Base-by-base conservation (phyloP, 345 rosid species). In the Cardamine chenopodiifolia region DNA sequence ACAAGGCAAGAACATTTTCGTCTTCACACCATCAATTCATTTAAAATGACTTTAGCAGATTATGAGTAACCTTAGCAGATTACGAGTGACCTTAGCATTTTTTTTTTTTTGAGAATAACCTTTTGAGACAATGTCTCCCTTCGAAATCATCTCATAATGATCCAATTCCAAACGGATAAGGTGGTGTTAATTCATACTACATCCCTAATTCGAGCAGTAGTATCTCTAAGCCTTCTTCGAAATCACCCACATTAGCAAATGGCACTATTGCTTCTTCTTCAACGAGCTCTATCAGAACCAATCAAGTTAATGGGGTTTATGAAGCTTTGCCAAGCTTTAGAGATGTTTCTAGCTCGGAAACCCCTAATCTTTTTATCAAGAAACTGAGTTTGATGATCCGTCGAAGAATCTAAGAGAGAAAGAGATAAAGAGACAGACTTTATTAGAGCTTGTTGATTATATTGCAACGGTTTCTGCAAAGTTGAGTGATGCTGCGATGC, bases 391-490 rank as follows among this genome's bases (percentile, higher is more conserved):
- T 90, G 84, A 40, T 60, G 91, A 88, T 56, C 89, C 85, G 0
- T 68, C 86, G 0, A 88, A 86, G 86, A 86, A 90, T 78, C 78
- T 82, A 25, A 88, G 62, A 62, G 96, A 90, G 85, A 90, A 90
- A 79, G 96, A 90, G 56, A 74, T 86, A n/a, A 90, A 90, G 78
- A 78, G 91, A 74, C 96, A 86, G 80, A 86, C 89, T 52, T 71
- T 90, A 59, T 81, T 85, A 6, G 96, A 90, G 79, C 87, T 88
- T 68, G 93, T 88, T 48, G 96, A 90, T 79, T 90, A 88, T 45
- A 78, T 88, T 3, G 70, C 89, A 0, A 75, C 87, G 2, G 84
- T 83, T 29, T 74, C 83, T 8, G 28, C 79, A 0, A 87, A 86
- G 79, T 81, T 87, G 66, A 87, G 62, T 53, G 92, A 88, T 60